Evolutionary conservation across 345 rosid species (phyloP).

Genomic region (Iberis pinnata): DNA sequence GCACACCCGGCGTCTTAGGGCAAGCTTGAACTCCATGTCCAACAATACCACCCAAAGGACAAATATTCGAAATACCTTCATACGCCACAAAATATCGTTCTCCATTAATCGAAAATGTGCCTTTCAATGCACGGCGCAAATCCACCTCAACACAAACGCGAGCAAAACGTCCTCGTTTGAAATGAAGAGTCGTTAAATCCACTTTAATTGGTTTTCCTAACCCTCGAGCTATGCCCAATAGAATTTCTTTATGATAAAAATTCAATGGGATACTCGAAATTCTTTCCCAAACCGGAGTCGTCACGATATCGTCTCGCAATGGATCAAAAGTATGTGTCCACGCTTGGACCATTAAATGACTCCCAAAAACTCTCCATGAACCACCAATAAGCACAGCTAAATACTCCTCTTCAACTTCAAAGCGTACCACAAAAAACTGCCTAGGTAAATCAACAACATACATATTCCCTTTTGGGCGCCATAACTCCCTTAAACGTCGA

Average conservation of each 20-base stretch:
- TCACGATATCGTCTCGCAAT: neutral
- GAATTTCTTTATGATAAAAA: neutral
- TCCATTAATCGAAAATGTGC: neutral
- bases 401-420: no score
- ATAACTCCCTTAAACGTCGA: no score
- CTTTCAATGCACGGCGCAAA: neutral
- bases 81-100: neutral
- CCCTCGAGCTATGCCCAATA: neutral
- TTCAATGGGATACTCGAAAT: neutral
- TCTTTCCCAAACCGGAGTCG: neutral
- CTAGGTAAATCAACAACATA: no score
- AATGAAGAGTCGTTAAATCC: neutral
- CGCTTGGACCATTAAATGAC: no score
- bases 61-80: neutral
- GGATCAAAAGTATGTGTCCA: no score
- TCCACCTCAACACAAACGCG: neutral
- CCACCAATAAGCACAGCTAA: no score
- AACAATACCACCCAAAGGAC: neutral
- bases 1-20: no score
- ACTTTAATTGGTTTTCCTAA: neutral
- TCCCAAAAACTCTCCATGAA: no score
- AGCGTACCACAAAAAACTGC: no score
- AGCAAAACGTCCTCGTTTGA: neutral
- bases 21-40: no score
- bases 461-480: no score